Conservation (phyloP, 1,284 basidiomycete species). For the Moesziomyces parantarcticus region DNA sequence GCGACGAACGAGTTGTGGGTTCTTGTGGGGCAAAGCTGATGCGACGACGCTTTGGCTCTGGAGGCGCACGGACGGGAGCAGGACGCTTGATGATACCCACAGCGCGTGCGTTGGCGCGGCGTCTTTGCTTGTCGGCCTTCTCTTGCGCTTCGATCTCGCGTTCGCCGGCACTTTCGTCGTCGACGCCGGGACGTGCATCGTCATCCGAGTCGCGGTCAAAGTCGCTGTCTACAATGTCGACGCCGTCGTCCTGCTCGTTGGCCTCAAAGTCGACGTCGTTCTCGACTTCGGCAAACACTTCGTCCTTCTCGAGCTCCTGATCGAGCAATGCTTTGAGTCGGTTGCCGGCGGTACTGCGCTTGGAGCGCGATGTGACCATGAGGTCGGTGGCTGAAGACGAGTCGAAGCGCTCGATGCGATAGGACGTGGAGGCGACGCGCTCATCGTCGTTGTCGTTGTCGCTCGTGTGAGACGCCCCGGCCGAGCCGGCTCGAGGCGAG, state of each 20-base stretch:
- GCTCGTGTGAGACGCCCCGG: constrained; percentile 8
- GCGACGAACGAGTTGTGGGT: constrained; percentile 7
- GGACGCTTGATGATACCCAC: constrained; percentile 22
- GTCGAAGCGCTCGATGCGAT: constrained; percentile 35
- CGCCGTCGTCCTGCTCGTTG: constrained; percentile 53
- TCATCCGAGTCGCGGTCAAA: constrained; percentile 60
- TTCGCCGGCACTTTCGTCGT: constrained; percentile 49
- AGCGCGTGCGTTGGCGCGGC: constrained; percentile 20
- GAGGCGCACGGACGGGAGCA: not conserved
- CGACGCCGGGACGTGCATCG: constrained; percentile 23
- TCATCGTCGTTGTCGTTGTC: not conserved
- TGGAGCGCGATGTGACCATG: constrained; percentile 46
- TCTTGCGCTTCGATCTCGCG: constrained; percentile 54
- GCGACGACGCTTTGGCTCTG: constrained; percentile 16
- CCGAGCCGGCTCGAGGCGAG: constrained; percentile 2
- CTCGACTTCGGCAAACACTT: constrained; percentile 62
- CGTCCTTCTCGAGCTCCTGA: constrained; percentile 60
- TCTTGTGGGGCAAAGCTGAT: constrained; percentile 43
- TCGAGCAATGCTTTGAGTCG: constrained; percentile 62
- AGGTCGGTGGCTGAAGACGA: constrained; percentile 8
- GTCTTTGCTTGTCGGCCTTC: constrained; percentile 36
- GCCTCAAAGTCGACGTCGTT: constrained; percentile 61
- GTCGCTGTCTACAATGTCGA: constrained; percentile 65
- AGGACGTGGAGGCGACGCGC: constrained; percentile 12
- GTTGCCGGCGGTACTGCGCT: constrained; percentile 51